phyloP scores from a whole-genome alignment of 495 filamentous ascomycete genomes.

The Aspergillus mulundensis region DNA sequence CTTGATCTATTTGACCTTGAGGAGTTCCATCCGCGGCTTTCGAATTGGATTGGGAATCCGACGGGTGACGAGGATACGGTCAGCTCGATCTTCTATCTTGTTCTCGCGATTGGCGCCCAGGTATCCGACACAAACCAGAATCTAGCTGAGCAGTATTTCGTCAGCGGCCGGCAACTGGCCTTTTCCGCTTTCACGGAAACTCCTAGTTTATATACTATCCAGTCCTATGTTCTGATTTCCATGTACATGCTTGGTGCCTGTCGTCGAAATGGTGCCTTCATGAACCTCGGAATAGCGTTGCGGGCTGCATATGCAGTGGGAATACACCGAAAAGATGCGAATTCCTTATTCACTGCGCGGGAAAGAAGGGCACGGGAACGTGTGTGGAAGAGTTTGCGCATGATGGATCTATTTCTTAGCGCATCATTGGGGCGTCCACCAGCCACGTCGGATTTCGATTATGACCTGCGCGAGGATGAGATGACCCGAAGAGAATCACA shows the following conservation, averaged over 20 bases:
- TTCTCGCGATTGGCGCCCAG: constrained; percentile 59
- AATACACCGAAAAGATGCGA: constrained; percentile 58
- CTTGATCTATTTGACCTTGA: constrained; percentile 38
- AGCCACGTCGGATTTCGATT: constrained; percentile 55
- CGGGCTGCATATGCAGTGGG: constrained; percentile 58
- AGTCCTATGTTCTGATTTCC: constrained; percentile 55
- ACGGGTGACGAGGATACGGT: constrained; percentile 41
- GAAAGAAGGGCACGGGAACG: constrained; percentile 50
- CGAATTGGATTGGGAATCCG: constrained; percentile 41
- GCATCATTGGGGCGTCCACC: constrained; percentile 58
- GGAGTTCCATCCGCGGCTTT: constrained; percentile 33
- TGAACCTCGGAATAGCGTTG: constrained; percentile 50
- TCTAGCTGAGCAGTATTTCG: constrained; percentile 48
- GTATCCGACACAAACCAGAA: constrained; percentile 43
- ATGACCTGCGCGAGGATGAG: constrained; percentile 42
- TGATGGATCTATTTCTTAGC: constrained; percentile 58
- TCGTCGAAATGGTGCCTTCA: constrained; percentile 58
- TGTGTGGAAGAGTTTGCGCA: constrained; percentile 58
- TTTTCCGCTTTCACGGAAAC: constrained; percentile 53
- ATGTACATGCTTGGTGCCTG: constrained; percentile 59
- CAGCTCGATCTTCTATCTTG: constrained; percentile 54
- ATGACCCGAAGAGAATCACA: constrained; percentile 20
- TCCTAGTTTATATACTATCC: constrained; percentile 53
- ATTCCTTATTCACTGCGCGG: constrained; percentile 50
- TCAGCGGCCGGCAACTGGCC: constrained; percentile 52